These are phyloP conservation scores for Malassezia dermatis DNA, from an alignment of 1,284 basidiomycete species.

Conservation along the genomic window DNA sequence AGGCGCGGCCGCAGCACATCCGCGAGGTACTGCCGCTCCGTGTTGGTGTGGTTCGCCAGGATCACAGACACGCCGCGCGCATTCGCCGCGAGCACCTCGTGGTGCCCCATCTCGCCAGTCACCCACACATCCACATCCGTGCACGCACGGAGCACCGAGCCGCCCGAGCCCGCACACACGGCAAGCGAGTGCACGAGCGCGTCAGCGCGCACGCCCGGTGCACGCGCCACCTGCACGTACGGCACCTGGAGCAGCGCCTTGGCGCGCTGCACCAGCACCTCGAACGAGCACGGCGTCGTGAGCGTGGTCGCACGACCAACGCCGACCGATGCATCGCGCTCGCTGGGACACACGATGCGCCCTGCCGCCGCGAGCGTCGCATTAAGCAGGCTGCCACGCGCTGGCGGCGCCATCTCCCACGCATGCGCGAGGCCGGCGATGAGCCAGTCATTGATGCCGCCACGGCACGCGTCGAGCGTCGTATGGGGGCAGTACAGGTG, in stretches of 20 bases:
- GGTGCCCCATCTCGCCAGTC: constrained; percentile 41
- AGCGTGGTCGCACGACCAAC: constrained; percentile 4
- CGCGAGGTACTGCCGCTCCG: constrained; percentile 26
- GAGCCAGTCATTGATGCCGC: constrained; percentile 62
- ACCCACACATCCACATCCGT: constrained; percentile 34
- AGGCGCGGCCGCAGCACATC: constrained; percentile 8
- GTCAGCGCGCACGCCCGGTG: constrained; percentile 5
- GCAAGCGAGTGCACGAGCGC: constrained; percentile 26
- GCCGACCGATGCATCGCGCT: constrained; percentile 3
- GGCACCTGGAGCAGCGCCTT: constrained; percentile 8
- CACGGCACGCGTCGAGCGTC: constrained; percentile 66
- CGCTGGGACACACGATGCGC: constrained; percentile 7
- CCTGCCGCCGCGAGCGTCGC: constrained; percentile 6
- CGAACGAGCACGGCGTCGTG: neutral
- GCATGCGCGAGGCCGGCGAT: constrained; percentile 20
- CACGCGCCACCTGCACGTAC: constrained; percentile 9
- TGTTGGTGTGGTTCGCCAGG: constrained; percentile 42
- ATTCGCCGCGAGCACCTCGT: constrained; percentile 40
- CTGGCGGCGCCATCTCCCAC: constrained; percentile 13
- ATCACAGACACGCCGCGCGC: constrained; percentile 39
- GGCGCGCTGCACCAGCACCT: neutral
- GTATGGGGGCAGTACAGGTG: constrained; percentile 81
- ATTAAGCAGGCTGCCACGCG: neutral
- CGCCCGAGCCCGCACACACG: constrained; percentile 42
- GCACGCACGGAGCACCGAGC: constrained; percentile 25